Percentiles rank a stretch among this genome's conserved stretches.
phyloP scores from a whole-genome alignment of 768 basidiomycete species.

The Hebeloma cylindrosporum region DNA sequence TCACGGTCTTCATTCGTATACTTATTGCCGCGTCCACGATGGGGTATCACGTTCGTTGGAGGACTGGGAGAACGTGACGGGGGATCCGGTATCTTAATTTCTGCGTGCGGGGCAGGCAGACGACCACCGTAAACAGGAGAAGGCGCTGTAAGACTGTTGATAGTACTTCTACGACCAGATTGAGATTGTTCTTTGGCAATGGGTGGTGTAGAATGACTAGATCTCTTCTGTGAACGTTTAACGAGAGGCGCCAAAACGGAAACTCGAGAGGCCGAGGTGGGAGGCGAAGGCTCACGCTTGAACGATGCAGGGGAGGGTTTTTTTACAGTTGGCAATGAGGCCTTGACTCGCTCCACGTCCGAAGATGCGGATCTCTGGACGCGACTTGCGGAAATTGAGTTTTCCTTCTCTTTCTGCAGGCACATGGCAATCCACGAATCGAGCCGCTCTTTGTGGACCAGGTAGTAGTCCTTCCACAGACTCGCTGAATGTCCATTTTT shows the following conservation, averaged over 20 bases:
- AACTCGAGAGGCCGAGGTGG: slow-evolving; percentile 19
- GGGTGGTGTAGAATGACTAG: slow-evolving; percentile 24
- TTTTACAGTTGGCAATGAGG: slow-evolving; percentile 34
- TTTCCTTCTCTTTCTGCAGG: slow-evolving; percentile 29
- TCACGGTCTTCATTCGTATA: slow-evolving; percentile 67
- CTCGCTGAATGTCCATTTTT: slow-evolving; percentile 53
- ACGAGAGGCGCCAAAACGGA: slow-evolving; percentile 18
- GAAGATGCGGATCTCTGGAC: slow-evolving; percentile 9
- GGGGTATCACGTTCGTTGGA: slow-evolving; percentile 47
- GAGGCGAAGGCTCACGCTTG: slow-evolving; percentile 34
- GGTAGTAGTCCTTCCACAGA: slow-evolving; percentile 80
- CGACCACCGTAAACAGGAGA: slow-evolving; percentile 45
- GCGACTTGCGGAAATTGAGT: background rate
- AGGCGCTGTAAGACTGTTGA: slow-evolving; percentile 62
- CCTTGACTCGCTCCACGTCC: slow-evolving; percentile 21
- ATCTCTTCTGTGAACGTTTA: slow-evolving; percentile 25
- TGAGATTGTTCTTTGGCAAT: slow-evolving; percentile 23
- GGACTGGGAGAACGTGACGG: slow-evolving; percentile 73
- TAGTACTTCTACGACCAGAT: slow-evolving; percentile 44
- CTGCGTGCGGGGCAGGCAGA: slow-evolving; percentile 60
- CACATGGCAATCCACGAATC: slow-evolving; percentile 45
- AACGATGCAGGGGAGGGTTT: slow-evolving; percentile 41
- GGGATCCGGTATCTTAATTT: slow-evolving; percentile 57
- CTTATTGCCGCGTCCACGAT: slow-evolving; percentile 51
- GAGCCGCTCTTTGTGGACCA: slow-evolving; percentile 64